Percentiles rank a stretch among this genome's conserved stretches.
Conservation (phyloP, 176 grass and related monocot species). For the Rhipidocladum racemiflorum region DNA sequence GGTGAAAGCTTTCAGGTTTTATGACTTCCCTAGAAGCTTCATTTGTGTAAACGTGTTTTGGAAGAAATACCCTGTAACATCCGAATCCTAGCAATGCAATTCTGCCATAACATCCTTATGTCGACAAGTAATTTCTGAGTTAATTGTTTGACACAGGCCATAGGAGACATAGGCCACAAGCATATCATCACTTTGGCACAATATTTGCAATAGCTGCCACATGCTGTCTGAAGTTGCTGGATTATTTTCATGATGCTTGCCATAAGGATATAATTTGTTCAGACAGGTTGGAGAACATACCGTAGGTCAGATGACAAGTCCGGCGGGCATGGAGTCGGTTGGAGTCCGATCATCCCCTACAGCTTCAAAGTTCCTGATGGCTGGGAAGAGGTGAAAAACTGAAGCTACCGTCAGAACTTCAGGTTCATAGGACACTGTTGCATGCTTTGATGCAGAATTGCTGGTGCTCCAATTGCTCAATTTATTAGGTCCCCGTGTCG, state of each 20-base stretch:
- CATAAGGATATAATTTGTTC: slow-evolving; percentile 47
- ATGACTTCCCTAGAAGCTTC: not conserved
- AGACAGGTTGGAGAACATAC: slow-evolving; percentile 96
- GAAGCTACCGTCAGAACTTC: not conserved
- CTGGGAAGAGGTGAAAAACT: slow-evolving; percentile 66
- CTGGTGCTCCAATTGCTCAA: not conserved
- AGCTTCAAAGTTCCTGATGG: slow-evolving; percentile 80
- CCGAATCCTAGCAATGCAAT: not conserved
- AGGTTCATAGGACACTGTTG: not conserved
- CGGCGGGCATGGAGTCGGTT: slow-evolving; percentile 87
- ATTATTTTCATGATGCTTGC: slow-evolving; percentile 32
- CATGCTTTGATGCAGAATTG: not conserved
- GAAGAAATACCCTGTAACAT: not conserved
- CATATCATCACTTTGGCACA: not conserved
- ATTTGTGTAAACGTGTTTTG: not conserved
- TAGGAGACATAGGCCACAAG: not conserved
- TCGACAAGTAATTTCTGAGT: not conserved
- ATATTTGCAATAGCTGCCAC: not conserved
- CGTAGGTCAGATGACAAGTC: slow-evolving; percentile 90
- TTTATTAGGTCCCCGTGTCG: slow-evolving; percentile 74
- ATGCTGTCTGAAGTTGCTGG: not conserved
- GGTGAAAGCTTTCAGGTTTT: not conserved
- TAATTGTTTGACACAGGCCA: not conserved
- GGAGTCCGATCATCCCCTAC: slow-evolving; percentile 95
- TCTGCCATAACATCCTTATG: not conserved